A percentile compares a stretch with the other conserved stretches of the same genome.
phyloP scores from a whole-genome alignment of 2,329 filamentous ascomycete species.

The Trichoderma hamatum region DNA sequence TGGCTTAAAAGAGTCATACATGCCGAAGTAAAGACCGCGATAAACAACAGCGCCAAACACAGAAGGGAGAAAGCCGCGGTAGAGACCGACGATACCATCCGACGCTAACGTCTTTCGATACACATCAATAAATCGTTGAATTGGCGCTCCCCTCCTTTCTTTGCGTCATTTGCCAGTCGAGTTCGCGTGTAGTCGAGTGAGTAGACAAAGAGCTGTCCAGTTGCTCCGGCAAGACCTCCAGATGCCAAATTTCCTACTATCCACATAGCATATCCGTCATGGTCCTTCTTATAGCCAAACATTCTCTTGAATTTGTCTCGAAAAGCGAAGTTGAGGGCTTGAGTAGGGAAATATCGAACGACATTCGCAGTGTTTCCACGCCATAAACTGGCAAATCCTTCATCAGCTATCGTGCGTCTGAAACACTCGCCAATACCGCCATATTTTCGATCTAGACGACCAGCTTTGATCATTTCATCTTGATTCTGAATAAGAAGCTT shows the following conservation, averaged over 20 bases:
- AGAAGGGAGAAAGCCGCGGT: conserved; percentile 7
- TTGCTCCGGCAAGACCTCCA: conserved; percentile 7
- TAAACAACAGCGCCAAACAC: conserved; percentile 3
- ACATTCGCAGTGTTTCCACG: conserved; percentile 17
- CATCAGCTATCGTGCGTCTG: conserved; percentile 6
- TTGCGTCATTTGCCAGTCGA: conserved; percentile 4
- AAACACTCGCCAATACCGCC: conserved; percentile 8
- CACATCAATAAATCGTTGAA: conserved; percentile 9
- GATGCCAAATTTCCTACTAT: conserved; percentile 6
- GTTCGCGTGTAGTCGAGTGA: conserved; percentile 10
- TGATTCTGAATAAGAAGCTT: conserved; percentile 23
- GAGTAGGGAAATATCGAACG: conserved; percentile 13
- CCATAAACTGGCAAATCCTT: conserved; percentile 6
- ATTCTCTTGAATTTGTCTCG: conserved; percentile 7
- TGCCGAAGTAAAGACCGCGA: conserved; percentile 3
- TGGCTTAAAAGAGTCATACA: conserved; percentile 16
- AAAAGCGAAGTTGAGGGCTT: conserved; percentile 20
- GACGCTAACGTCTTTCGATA: conserved; percentile 13
- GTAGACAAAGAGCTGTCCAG: conserved; percentile 9
- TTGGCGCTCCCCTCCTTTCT: conserved; percentile 6
- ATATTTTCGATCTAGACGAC: conserved; percentile 7
- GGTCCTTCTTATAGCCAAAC: conserved; percentile 11
- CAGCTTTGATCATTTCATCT: conserved; percentile 19
- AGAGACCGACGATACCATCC: conserved; percentile 15
- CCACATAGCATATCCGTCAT: conserved; percentile 6